These are phyloP conservation scores for Deuterostichococcus epilithicus DNA, from an alignment of 139 green algal species.

Conservation along the genomic window DNA sequence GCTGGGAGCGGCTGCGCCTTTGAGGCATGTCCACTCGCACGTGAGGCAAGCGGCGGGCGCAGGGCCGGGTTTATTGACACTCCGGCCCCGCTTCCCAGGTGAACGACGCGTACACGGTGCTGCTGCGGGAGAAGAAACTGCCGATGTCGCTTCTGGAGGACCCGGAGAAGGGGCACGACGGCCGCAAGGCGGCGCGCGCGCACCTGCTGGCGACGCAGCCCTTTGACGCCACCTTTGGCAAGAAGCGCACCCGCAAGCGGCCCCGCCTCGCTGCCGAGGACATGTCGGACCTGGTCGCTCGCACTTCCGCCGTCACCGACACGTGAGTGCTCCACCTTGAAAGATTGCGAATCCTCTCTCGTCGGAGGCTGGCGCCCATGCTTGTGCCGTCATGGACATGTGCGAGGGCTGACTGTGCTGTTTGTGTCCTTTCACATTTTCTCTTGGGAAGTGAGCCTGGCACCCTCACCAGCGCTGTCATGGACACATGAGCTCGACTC, in stretches of 20 bases:
- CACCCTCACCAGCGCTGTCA: too few species aligned
- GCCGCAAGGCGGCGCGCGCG: constrained; percentile 25
- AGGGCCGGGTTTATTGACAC: too few species aligned
- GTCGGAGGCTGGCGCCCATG: too few species aligned
- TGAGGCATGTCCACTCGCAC: too few species aligned
- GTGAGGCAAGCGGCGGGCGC: too few species aligned
- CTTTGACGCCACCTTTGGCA: constrained; percentile 85
- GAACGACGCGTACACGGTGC: constrained; percentile 88
- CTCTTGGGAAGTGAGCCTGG: too few species aligned
- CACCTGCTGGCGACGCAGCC: constrained; percentile 80
- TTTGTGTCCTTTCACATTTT: too few species aligned
- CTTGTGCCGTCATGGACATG: too few species aligned
- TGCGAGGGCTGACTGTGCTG: too few species aligned
- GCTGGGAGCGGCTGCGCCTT: too few species aligned
- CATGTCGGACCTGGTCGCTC: neutral
- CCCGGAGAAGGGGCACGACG: constrained; percentile 54
- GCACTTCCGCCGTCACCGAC: neutral
- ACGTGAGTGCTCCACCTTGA: neutral
- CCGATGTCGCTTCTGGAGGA: constrained; percentile 87
- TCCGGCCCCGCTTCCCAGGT: constrained; percentile 23
- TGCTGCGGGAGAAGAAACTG: constrained; percentile 94
- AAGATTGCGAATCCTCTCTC: too few species aligned
- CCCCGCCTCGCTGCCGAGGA: constrained; percentile 76
- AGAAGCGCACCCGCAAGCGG: constrained; percentile 68
- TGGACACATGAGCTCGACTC: too few species aligned